Conservation (phyloP, 2,329 filamentous ascomycete species). For the Fusarium solani-melongenae region DNA sequence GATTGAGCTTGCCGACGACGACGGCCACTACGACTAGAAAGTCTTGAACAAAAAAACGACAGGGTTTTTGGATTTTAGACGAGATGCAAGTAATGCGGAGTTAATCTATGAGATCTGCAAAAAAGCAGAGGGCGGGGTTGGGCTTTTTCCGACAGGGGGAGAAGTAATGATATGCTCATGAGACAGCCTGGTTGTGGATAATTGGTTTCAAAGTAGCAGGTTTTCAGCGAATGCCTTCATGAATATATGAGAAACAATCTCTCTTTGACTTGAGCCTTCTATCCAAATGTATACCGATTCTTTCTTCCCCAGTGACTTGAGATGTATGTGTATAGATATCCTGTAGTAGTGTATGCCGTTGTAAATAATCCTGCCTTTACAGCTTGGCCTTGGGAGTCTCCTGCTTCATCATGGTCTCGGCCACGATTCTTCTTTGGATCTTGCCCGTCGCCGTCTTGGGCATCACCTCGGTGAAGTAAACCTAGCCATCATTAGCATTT, state of each 20-base stretch:
- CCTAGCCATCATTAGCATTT: conserved; percentile 52
- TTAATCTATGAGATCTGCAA: not conserved
- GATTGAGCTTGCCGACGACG: conserved; percentile 39
- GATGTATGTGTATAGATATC: not conserved
- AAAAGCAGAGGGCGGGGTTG: not conserved
- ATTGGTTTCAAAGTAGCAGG: conserved; percentile 5
- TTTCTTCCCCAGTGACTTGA: not conserved
- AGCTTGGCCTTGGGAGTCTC: conserved; percentile 66
- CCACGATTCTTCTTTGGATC: conserved; percentile 87
- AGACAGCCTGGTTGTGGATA: conserved; percentile 10
- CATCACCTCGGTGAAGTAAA: conserved; percentile 86
- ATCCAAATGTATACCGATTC: not conserved
- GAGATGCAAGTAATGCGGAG: conserved; percentile 23
- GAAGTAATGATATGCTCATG: conserved; percentile 1
- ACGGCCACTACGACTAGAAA: conserved; percentile 40
- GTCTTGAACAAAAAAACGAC: not conserved
- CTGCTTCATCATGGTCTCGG: conserved; percentile 83
- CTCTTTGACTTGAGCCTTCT: conserved; percentile 6
- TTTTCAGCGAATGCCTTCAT: conserved; percentile 18
- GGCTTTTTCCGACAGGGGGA: not conserved
- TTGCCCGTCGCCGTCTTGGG: conserved; percentile 94
- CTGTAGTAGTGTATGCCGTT: not conserved
- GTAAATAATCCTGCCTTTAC: conserved; percentile 47
- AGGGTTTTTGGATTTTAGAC: not conserved
- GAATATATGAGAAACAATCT: conserved; percentile 10